Base-by-base conservation (phyloP, 2,329 filamentous ascomycete species). In the Colletotrichum cuscutae region DNA sequence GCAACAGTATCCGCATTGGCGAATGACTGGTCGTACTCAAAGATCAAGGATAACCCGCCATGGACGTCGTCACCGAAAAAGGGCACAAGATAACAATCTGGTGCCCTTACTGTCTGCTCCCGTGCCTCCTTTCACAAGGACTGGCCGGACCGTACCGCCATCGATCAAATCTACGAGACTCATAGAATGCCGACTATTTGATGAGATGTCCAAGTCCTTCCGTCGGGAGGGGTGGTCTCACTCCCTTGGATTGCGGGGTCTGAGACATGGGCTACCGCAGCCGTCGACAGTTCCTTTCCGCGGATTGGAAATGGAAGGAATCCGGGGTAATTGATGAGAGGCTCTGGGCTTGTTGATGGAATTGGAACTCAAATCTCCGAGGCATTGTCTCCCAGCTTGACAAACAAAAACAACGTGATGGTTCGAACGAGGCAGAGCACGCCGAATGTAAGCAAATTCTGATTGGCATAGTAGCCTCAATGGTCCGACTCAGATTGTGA, bases 201-300 rank as follows among this genome's bases (percentile, higher is more conserved):
- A 49, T n/a, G 13, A 57, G n/a, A 35, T 13, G 37, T 7, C 56
- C 58, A 35, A 13, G 37, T 3, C 49, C 53, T 12, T 37, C 19
- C 4, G 42, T 28, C 24, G n/a, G 22, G 26, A 26, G 46, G 53
- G 37, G 4, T n/a, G 12, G 22, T 60, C 37, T 35, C 56, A 19
- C 32, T 6, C 28, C 32, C 24, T 62, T 62, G 49, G 35, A 62
- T 57, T 57, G 64, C 37, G 57, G 57, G 57, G 64, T 42, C 35
- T 19, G 19, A 62, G 68, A 62, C 64, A 67, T n/a, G 22, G 24
- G 52, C 19, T n/a, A 19, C 65, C 46, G 15, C 30, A 26, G 66
- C 52, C 4, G 19, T 22, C 35, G 37, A 53, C 19, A 49, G 22
- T 19, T 49, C 42, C 42, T 12, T 13, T 42, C 37, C 37, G 37